A percentile compares a stretch with the other conserved stretches of the same genome.
phyloP scores from a whole-genome alignment of 2,329 filamentous ascomycete species.

The Zelopaecilomyces penicillatus region DNA sequence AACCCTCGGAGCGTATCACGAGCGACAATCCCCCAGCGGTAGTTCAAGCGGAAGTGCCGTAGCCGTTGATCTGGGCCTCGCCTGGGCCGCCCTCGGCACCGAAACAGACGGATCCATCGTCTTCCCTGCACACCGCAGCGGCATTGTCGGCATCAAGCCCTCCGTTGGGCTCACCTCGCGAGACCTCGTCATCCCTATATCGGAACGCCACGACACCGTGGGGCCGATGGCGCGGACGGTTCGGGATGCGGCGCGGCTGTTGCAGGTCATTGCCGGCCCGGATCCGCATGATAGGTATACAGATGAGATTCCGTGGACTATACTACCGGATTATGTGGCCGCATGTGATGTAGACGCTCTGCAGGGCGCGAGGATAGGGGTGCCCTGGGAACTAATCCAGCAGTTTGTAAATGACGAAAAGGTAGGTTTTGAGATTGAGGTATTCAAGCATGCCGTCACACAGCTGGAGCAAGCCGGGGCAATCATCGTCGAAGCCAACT shows the following conservation, averaged over 20 bases:
- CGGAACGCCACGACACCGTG: slow-evolving; percentile 53
- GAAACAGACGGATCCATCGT: slow-evolving; percentile 50
- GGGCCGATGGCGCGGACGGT: slow-evolving; percentile 56
- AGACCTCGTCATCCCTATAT: slow-evolving; percentile 56
- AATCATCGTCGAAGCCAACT: slow-evolving; percentile 47
- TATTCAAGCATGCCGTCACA: slow-evolving; percentile 45
- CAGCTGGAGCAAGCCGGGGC: slow-evolving; percentile 48
- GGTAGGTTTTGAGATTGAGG: slow-evolving; percentile 25
- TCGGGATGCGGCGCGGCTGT: slow-evolving; percentile 51
- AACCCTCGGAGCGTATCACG: slow-evolving; percentile 50
- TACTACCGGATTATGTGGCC: slow-evolving; percentile 46
- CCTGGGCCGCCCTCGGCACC: slow-evolving; percentile 50
- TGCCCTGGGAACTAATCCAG: slow-evolving; percentile 52
- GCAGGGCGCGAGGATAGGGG: slow-evolving; percentile 50
- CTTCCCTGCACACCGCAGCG: slow-evolving; percentile 42
- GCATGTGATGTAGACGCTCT: slow-evolving; percentile 48
- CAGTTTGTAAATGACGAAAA: slow-evolving; percentile 5
- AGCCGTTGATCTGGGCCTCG: slow-evolving; percentile 48
- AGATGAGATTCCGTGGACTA: slow-evolving; percentile 26
- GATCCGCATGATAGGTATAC: slow-evolving; percentile 55
- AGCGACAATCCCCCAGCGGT: slow-evolving; percentile 51
- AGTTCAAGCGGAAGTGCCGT: slow-evolving; percentile 56
- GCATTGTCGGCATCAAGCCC: slow-evolving; percentile 59
- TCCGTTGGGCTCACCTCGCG: slow-evolving; percentile 57
- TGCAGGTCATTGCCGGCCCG: slow-evolving; percentile 54